Evolutionary conservation across 2,329 filamentous ascomycete genomes (phyloP), one percentile per base, ranked within the genome.

Genomic region (Biscogniauxia mediterranea): DNA sequence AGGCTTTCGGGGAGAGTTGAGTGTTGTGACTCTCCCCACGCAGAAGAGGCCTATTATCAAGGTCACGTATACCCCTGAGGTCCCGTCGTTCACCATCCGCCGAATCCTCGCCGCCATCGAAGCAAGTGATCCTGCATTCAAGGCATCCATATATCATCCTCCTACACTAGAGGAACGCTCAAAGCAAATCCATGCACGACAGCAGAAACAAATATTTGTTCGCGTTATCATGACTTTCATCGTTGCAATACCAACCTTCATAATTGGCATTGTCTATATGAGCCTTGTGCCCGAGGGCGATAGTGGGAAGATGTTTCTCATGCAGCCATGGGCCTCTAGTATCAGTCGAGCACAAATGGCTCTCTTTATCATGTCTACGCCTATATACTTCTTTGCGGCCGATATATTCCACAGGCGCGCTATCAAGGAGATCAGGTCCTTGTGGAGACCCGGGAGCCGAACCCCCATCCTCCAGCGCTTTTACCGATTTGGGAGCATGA

Each of bases 401-500:
- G 91, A 96, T 73, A 82, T 93, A 1, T 97, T 97, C 74, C 94
- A 97, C 71, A 76, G 82, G 13, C 84, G 91, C 50, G 90, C 92
- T 0, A 73, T 93, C 66, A 95, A 93, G 73, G 93, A 97, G 69
- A 78, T 97, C 13, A 81, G 82, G 63, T 83, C 87, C 0, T 80
- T 97, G 64, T 97, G 93, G 93, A 84, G 89, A 21, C 86, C 80
- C 2, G 85, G 87, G 26, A 96, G 92, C 72, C 85, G 83, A 46
- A 89, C 89, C 0, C 90, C 92, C 0, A 73, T 96, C 3, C 69
- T 91, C 17, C 85, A 89, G 67, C 83, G 93, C 15, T 93, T 97
- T 71, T 92, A 93, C 74, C 88, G 90, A n/a, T 97, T 97, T 70
- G 93, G 93, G 8, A 97, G 93, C 78, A 97, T 97, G 93, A 96